A percentile compares a stretch with the other conserved stretches of the same genome.
Evolutionary conservation across 495 filamentous ascomycete species (phyloP).

Genomic region (Penicillium diatomitis): DNA sequence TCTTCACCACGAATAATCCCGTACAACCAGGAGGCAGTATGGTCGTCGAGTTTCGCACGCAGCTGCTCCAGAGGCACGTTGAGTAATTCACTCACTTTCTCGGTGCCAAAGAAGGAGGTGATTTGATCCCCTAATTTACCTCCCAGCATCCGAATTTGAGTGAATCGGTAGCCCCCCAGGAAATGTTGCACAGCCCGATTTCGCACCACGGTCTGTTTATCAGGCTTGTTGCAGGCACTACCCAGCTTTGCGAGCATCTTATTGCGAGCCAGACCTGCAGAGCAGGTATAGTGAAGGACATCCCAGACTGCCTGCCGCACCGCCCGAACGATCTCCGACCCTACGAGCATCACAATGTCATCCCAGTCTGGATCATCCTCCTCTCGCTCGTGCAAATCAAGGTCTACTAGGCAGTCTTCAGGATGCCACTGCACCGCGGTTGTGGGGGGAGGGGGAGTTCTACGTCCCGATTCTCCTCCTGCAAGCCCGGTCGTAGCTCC

Average conservation of each 20-base stretch:
- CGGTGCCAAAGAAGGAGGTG: constrained; percentile 65
- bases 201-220: constrained; percentile 83
- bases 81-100: constrained; percentile 69
- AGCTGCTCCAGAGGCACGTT: constrained; percentile 66
- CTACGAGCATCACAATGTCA: constrained; percentile 78
- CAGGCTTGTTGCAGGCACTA: constrained; percentile 83
- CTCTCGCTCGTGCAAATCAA: constrained; percentile 62
- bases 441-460: constrained; percentile 59
- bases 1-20: constrained; percentile 80
- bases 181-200: constrained; percentile 76
- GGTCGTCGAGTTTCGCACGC: constrained; percentile 70
- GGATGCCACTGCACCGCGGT: constrained; percentile 73
- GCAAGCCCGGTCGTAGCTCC: constrained; percentile 53
- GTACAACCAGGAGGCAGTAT: constrained; percentile 84
- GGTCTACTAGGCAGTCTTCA: constrained; percentile 63
- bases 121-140: constrained; percentile 93
- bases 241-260: constrained; percentile 95
- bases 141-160: constrained; percentile 89
- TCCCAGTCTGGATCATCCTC: constrained; percentile 91
- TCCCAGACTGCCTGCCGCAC: constrained; percentile 59
- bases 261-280: constrained; percentile 77
- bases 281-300: constrained; percentile 77
- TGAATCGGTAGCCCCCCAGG: constrained; percentile 79
- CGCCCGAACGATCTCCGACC: constrained; percentile 76
- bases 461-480: constrained; percentile 64